Conservation (phyloP, 2,329 filamentous ascomycete genomes). For the Fusarium sp. region DNA sequence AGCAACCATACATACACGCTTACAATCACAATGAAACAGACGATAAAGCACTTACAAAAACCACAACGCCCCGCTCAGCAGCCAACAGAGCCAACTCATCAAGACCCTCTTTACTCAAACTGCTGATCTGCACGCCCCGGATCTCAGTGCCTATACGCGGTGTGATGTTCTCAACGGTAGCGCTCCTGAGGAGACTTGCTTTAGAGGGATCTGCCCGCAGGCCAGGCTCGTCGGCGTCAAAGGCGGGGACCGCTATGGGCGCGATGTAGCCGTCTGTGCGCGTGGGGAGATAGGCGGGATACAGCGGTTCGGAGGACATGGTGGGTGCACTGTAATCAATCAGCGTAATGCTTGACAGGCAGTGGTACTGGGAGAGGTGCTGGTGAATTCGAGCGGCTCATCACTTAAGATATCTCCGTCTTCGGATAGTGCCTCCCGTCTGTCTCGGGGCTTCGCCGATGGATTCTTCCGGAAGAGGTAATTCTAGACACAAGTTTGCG, state of each 20-base stretch:
- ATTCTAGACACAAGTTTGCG: background rate
- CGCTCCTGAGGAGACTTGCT: conserved; percentile 40
- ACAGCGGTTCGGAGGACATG: conserved; percentile 47
- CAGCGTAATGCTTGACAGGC: no score
- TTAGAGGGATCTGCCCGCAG: conserved; percentile 49
- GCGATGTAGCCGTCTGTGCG: conserved; percentile 50
- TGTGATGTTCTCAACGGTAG: conserved; percentile 44
- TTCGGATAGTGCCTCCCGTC: conserved; percentile 20
- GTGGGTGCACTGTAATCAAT: no score
- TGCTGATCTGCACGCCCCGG: conserved; percentile 49
- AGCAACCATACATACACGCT: background rate
- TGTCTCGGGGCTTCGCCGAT: conserved; percentile 26
- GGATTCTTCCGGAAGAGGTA: conserved; percentile 18
- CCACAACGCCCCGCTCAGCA: conserved; percentile 51
- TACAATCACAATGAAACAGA: no score
- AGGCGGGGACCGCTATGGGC: conserved; percentile 45
- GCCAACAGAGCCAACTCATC: conserved; percentile 51
- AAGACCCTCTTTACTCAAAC: conserved; percentile 43
- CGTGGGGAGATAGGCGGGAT: conserved; percentile 53
- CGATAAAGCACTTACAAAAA: conserved; percentile 45
- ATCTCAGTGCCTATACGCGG: conserved; percentile 51
- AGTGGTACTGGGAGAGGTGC: background rate
- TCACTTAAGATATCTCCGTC: conserved; percentile 17
- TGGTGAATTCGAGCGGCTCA: conserved; percentile 3
- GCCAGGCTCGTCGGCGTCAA: conserved; percentile 52